Evolutionary conservation across 2,329 filamentous ascomycete species (phyloP), one percentile per base, ranked within the genome.

Genomic region (Ophiocordyceps sinensis): DNA sequence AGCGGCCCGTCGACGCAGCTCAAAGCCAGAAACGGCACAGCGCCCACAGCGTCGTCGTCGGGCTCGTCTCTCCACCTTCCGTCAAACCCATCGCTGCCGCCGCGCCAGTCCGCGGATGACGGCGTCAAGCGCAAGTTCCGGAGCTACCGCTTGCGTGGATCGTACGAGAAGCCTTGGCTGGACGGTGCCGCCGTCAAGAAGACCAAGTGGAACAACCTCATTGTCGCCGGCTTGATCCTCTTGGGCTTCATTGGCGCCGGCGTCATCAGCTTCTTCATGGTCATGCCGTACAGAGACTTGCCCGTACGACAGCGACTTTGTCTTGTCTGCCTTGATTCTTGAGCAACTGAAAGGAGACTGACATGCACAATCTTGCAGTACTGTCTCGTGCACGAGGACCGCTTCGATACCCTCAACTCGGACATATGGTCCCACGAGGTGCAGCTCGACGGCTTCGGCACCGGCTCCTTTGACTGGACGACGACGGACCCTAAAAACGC

Each of bases 381-480:
- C 53, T 74, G 70, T 50, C 55, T 67, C n/a, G 54, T 73, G 5
- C 57, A 68, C 34, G 62, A 68, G 38, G 70, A 75, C 44, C 51
- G 67, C 47, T 75, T 74, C 51, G 55, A 58, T 14, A 57, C 54
- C 2, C 55, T 72, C 36, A 57, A 70, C 52, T 54, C 53, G 12
- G 50, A 54, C 35, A 50, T 67, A n/a, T 74, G 70, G 70, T 62
- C 61, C 9, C 62, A 67, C 43, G 67, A 72, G 49, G 62, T 70
- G 14, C 53, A 60, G 52, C 49, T 65, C n/a, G 56, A 60, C 41
- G 67, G 59, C 10, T 67, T 61, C 47, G 64, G 67, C 38, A 66
- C 62, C n/a, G 67, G 67, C 14, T 59, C 64, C 30, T 74, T 74
- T 49, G 70, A 73, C 57, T 71, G 68, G 70, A 72, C 70, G 0